A percentile compares a stretch with the other conserved stretches of the same genome.
Conservation (phyloP, 345 rosid species). For the Iberis pinnata region DNA sequence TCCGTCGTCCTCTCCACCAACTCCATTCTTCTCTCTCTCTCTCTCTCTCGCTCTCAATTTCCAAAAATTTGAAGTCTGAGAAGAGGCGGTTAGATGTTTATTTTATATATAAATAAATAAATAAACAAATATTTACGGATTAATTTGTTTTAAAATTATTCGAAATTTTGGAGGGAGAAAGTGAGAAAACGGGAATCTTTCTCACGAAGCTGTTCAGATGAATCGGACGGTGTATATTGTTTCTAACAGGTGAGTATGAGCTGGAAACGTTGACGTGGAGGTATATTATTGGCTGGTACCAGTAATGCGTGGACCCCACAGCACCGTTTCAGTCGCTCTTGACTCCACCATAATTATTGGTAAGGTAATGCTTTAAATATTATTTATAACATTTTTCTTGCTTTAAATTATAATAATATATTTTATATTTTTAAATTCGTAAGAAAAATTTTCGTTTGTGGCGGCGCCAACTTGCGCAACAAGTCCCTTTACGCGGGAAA, state of each 20-base stretch:
- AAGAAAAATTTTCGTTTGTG: conserved; percentile 5
- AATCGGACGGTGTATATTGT: conserved; percentile 23
- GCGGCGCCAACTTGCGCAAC: conserved; percentile 31
- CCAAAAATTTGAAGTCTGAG: conserved; percentile 13
- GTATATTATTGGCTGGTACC: not conserved
- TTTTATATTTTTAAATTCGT: not conserved
- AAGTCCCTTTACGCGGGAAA: conserved; percentile 31
- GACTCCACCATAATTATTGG: conserved; percentile 23
- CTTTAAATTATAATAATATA: not conserved
- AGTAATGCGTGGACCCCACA: conserved; percentile 22
- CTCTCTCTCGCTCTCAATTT: not conserved
- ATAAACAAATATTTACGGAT: not conserved
- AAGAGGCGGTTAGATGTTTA: conserved; percentile 23
- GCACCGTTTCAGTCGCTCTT: conserved; percentile 30
- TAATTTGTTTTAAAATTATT: not conserved
- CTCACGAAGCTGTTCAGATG: conserved; percentile 10
- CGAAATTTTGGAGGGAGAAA: conserved; percentile 24
- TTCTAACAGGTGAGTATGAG: conserved; percentile 6
- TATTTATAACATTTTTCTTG: not conserved
- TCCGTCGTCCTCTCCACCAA: conserved; percentile 16
- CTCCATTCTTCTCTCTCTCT: conserved; percentile 27
- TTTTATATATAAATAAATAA: conserved; percentile 15
- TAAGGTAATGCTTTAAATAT: not conserved
- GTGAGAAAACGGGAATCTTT: conserved; percentile 13
- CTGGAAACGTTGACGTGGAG: conserved; percentile 19